Base-by-base conservation (phyloP, 352 stramenopile genomes). In the Phytophthora multivora region DNA sequence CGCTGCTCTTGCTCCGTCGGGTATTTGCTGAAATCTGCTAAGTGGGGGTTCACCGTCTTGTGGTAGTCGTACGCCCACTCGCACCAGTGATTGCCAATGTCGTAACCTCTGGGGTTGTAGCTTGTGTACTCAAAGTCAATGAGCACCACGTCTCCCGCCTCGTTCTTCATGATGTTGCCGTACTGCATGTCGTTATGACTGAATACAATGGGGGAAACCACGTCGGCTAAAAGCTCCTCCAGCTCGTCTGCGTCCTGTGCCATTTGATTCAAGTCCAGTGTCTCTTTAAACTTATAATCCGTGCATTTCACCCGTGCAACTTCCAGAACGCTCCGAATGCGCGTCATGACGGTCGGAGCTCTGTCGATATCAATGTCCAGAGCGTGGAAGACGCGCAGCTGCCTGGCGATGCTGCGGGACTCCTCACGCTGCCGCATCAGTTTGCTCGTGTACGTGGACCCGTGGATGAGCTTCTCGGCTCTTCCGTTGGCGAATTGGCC, bases 121-220 rank as follows among this genome's bases (percentile, higher is more conserved):
- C 79, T 89, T 48, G 83, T 93, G 75, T 98, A 98, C 80, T 98
- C 93, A 79, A 96, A 98, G 61, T 98, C 91, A 51, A 98, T 97
- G 21, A 98, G 68, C 62, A 91, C 80, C 38, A 96, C 83, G 15
- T 67, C 55, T 55, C 69, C 73, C 2, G 56, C 46, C 6, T 89
- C 74, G 39, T 71, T 83, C 28, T 75, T 78, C 76, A 98, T 93
- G 48, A 98, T 89, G 76, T 98, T 98, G 51, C 92, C 93, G 64
- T 94, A 93, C 57, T 98, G 88, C 57, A 98, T 63, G 67, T 98
- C 92, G 69, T 98, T 98, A 73, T 98, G 93, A 59, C 86, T 95
- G 43, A 98, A 73, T 45, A 97, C 87, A 30, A 91, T 47, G 28
- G 81, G 79, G 30, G 82, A 95, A 23, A 85, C 63, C 40, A 96